Evolutionary conservation across 2,329 filamentous ascomycete species (phyloP).

Genomic region (Xylaria sp.): DNA sequence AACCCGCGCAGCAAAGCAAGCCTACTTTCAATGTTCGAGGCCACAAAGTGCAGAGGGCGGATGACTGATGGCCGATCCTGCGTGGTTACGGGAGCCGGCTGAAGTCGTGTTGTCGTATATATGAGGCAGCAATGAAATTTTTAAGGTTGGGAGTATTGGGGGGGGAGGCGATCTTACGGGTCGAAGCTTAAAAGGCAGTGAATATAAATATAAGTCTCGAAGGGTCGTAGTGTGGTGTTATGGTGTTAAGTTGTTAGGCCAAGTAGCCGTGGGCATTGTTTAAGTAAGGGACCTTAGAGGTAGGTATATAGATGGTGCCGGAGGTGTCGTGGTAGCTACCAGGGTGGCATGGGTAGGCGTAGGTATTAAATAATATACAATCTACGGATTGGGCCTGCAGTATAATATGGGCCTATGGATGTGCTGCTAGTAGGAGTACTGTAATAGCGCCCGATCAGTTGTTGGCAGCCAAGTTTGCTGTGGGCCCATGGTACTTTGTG

Average conservation of each 20-base stretch:
- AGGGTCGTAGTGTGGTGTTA: not conserved
- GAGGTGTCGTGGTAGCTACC: slow-evolving; percentile 8
- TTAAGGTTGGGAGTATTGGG: slow-evolving; percentile 12
- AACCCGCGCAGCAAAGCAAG: too few relatives aligned
- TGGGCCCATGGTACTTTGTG: slow-evolving; percentile 4
- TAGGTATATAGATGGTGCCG: not conserved
- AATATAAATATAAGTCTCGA: slow-evolving; percentile 18
- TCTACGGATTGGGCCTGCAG: not conserved
- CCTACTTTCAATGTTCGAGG: too few relatives aligned
- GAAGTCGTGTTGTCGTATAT: not conserved
- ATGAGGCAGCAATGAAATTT: not conserved
- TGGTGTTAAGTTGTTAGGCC: too few relatives aligned
- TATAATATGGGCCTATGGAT: not conserved
- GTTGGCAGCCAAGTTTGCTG: slow-evolving; percentile 11
- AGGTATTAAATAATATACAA: too few relatives aligned
- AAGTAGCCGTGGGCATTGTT: not conserved
- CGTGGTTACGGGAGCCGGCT: not conserved
- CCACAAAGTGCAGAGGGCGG: too few relatives aligned
- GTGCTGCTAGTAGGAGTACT: not conserved
- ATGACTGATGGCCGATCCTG: too few relatives aligned
- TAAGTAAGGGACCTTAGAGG: not conserved
- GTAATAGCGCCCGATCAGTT: not conserved
- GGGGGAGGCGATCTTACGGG: slow-evolving; percentile 9
- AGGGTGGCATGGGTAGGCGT: slow-evolving; percentile 23
- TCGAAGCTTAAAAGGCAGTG: slow-evolving; percentile 14